Evolutionary conservation across 192 early-diverging fungal genomes (phyloP).

Genomic region (Gryganskiella cystojenkinii): DNA sequence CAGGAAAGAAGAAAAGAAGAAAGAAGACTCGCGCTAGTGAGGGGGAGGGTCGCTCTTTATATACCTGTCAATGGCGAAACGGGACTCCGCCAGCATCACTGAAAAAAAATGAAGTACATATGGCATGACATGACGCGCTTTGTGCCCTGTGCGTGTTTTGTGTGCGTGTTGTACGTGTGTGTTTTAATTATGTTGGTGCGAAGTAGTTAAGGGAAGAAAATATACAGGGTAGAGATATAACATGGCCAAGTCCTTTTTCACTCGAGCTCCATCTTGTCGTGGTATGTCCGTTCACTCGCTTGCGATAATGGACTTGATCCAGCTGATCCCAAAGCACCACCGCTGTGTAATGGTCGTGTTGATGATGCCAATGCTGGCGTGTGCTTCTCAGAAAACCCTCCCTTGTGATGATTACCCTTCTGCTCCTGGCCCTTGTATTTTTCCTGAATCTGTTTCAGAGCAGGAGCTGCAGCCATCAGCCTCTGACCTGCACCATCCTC

Average conservation of each 20-base stretch:
- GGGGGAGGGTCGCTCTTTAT: too few relatives aligned
- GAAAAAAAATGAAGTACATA: too few relatives aligned
- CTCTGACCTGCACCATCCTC: conserved; percentile 34
- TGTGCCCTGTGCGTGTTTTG: background rate
- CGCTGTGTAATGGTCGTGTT: too few relatives aligned
- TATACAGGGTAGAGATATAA: too few relatives aligned
- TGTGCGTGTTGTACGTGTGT: background rate
- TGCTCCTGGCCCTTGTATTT: background rate
- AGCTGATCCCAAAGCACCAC: too few relatives aligned
- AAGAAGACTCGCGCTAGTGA: too few relatives aligned
- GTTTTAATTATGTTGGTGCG: background rate
- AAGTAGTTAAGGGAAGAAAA: too few relatives aligned
- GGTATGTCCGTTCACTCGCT: conserved; percentile 12
- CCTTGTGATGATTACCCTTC: background rate
- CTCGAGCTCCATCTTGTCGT: conserved; percentile 50
- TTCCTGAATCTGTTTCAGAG: conserved; percentile 43
- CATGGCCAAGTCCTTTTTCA: too few relatives aligned
- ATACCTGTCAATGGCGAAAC: too few relatives aligned
- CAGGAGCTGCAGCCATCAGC: conserved; percentile 49
- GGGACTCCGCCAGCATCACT: too few relatives aligned
- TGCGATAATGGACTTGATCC: background rate
- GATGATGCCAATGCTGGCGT: too few relatives aligned
- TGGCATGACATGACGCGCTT: background rate
- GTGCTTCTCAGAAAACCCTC: too few relatives aligned
- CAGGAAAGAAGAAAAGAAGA: conserved; percentile 2